Evolutionary conservation across 169 alveolate genomes (phyloP), one percentile per base, ranked within the genome.

Genomic region (Nephromyces sp.): DNA sequence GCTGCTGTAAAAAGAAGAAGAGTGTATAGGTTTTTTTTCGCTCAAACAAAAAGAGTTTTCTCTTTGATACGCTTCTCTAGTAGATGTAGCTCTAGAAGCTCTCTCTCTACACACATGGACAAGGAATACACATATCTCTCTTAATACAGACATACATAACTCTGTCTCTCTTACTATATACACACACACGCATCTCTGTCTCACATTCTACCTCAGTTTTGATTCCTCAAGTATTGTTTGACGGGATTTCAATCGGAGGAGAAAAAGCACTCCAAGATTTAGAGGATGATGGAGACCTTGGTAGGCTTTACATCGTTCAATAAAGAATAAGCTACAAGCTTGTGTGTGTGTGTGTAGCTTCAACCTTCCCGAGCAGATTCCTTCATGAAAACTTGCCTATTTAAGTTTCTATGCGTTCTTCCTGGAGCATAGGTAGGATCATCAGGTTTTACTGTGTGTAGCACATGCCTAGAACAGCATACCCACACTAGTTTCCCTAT

Each of bases 281-380:
- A 35, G 95, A 89, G 76, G 95, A 89, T 57, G 95, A 89, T 75
- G 93, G 93, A 5, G 91, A 88, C 76, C 81, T 89, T 21, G 92
- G 78, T 66, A 68, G 70, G 84, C 74, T 74, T 32, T 63, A 51
- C 5, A 69, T 29, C 3, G 66, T 57, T 15, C 3, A 15, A 0
- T 29, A 15, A 34, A 6, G 24, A 1, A 24, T 22, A 21, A 24
- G 4, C 22, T 43, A 64, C 57, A 64, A 4, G 15, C 57, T 52
- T 6, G 3, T 4, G 15, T 64, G 67, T 3, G 67, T 29, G 21
- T 3, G 22, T 6, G 3, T 3, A 3, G 51, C 6, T 3, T 4
- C 6, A 32, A 25, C 51, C 24, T 6, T 4, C 6, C 3, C 3
- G 6, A 6, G 6, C 4, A 29, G 51, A 25, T 6, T 57, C 67